Evolutionary conservation across 306 rosid species (phyloP), one percentile per base, ranked within the genome.

Genomic region (Luffa acutangula): DNA sequence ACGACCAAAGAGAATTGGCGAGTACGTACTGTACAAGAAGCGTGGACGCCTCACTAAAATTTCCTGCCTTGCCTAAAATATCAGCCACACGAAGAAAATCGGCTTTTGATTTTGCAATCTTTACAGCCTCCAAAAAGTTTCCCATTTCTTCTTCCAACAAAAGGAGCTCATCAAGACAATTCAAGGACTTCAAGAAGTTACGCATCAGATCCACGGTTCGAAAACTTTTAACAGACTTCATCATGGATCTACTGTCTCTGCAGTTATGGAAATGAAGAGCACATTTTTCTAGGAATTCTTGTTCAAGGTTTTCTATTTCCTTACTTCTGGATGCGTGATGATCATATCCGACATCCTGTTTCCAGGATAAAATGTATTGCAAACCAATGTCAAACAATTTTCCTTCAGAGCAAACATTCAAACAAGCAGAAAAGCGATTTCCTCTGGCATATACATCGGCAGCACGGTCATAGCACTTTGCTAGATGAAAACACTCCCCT

Each of bases 181-280:
- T 79, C 33, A 62, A 7, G 2, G 87, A 71, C 48, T 31, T 80
- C 83, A 93, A 88, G 85, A 93, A 93, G 66, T 77, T 66, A 15
- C 93, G 91, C 83, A 84, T 88, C 76, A 67, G 78, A 64, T 82
- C 86, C 43, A 88, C 77, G 0, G 96, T 81, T 52, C 67, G 82
- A 82, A 93, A 93, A 69, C 90, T 93, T 82, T 84, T 84, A 53
- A 93, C 91, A 87, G 87, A 89, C 62, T 82, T 89, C 94, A 91
- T 84, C 97, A 93, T 91, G 36, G 89, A 85, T 76, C 67, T 87
- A 51, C 7, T 57, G 77, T 91, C 96, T 59, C 83, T 85, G 42
- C 48, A 57, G 31, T 75, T 57, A 78, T 83, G 78, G 73, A 88
- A 89, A 82, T 87, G 88, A 18, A 60, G 75, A 37, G 97, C 97